Evolutionary conservation across 2,329 filamentous ascomycete species (phyloP), one percentile per base, ranked within the genome.

Genomic region (Bretziella fagacearum): DNA sequence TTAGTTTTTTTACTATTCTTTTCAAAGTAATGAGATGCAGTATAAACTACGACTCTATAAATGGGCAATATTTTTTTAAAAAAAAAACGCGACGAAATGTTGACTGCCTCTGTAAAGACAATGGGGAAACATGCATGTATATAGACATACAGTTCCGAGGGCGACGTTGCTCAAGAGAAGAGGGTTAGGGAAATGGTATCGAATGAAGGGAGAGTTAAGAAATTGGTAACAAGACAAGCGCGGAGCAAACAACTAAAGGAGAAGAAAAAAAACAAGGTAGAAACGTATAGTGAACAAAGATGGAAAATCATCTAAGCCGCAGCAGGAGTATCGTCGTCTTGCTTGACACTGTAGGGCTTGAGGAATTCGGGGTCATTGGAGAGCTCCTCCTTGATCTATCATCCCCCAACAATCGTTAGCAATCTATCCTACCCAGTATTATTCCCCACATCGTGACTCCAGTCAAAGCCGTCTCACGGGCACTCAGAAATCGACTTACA

Each of bases 331-430:
- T 66, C 63, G 22, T 59, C 62, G 44, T 61, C 60, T 35, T 62
- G 57, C 56, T 67, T 67, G 47, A 77, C 70, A 54, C 71, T 76
- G 61, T 84, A 91, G 32, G 80, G 72, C 54, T 74, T 76, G 56
- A 98, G 71, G 64, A 95, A 96, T 36, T 86, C 79, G 1, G 79
- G 71, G 59, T 95, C 75, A 56, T 79, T 85, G 52, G 81, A 77
- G 45, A 96, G 73, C 62, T 96, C 91, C 62, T 98, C 91, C 64
- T 93, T 93, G 58, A 95, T 78, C 87, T 94, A 26, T 11, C 33
- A 26, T n/a, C 22, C 26, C 2, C 10, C 23, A 46, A 20, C 6
- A 2, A 5, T 27, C n/a, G 36, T 49, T 51, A 46, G 22, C 29
- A 41, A 11, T 7, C 13, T 7, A 10, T 23, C 10, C 15, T 6